Conservation (phyloP, 2,329 filamentous ascomycete genomes). For the Paradendryphiella salina region DNA sequence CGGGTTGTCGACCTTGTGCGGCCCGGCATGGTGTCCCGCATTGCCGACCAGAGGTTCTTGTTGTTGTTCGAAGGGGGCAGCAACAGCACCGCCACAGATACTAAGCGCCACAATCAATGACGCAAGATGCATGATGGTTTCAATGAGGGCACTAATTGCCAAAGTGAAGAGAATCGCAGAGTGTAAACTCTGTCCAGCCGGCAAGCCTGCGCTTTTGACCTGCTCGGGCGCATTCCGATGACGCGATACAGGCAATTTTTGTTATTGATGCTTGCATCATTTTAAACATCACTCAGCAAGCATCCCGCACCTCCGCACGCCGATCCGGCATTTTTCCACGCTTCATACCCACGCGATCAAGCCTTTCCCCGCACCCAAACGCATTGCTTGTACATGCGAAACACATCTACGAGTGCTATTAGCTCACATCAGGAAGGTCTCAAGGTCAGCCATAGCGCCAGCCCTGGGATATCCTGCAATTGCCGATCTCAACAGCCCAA, state of each 20-base stretch:
- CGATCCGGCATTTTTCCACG: conserved; percentile 17
- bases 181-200: neutral
- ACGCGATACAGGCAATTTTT: conserved; percentile 47
- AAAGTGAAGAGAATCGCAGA: conserved; percentile 1
- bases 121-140: conserved; percentile 36
- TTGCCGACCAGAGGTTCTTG: conserved; percentile 43
- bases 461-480: conserved; percentile 32
- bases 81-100: conserved; percentile 28
- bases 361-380: conserved; percentile 11
- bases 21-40: conserved; percentile 32
- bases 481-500: conserved; percentile 24
- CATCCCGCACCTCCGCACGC: conserved; percentile 17
- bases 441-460: neutral
- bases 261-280: conserved; percentile 2
- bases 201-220: conserved; percentile 20
- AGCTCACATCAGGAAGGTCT: conserved; percentile 15
- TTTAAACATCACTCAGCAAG: conserved; percentile 11
- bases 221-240: conserved; percentile 36
- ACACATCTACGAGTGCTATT: neutral
- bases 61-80: conserved; percentile 45
- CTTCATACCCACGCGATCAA: conserved; percentile 2
- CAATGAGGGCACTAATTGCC: conserved; percentile 22
- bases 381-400: neutral
- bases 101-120: conserved; percentile 36
- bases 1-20: conserved; percentile 47